Base-by-base conservation (phyloP, 2,329 filamentous ascomycete genomes). In the Lanzia echinophila region DNA sequence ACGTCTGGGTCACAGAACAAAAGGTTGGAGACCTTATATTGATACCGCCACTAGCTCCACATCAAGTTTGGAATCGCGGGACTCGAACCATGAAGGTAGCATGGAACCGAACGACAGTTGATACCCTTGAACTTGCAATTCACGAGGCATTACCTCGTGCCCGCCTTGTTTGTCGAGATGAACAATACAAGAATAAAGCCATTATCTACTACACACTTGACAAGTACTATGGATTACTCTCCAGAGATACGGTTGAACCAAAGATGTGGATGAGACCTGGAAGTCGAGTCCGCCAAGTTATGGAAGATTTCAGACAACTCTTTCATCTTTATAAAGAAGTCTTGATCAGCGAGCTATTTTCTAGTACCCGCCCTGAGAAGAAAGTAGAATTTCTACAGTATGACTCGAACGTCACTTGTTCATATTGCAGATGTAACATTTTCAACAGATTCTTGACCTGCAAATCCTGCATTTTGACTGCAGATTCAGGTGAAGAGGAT, bases 171-270 rank as follows among this genome's bases (percentile, higher is more conserved):
- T 97, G 94, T 67, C 87, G 94, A 36, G 94, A 99, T 62, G 94
- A 99, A 68, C 92, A 97, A 69, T 99, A 99, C 75, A 97, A 97
- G 69, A 96, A 95, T 73, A 97, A 97, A 69, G 89, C 91, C 5
- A 96, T 97, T 55, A 78, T 96, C 43, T 96, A 91, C 69, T 96
- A 86, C 67, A 89, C 90, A 0, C 76, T 97, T 3, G 74, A 86
- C 11, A 94, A 90, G 64, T 97, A 97, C 67, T 75, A 78, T 58
- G 73, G 75, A n/a, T 78, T 88, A 15, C 73, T 78, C 51, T 73
- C 77, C 22, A 73, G 80, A 47, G 79, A 82, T 47, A 64, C 63
- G 1, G 58, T 68, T 2, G 62, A 66, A 73, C 73, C 68, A 53
- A 69, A 73, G 2, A 82, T 67, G 65, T 67, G 64, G 66, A 63